These are phyloP conservation scores for Solanum raphanifolium DNA, from an alignment of 257 asterid genomes.

Conservation along the genomic window DNA sequence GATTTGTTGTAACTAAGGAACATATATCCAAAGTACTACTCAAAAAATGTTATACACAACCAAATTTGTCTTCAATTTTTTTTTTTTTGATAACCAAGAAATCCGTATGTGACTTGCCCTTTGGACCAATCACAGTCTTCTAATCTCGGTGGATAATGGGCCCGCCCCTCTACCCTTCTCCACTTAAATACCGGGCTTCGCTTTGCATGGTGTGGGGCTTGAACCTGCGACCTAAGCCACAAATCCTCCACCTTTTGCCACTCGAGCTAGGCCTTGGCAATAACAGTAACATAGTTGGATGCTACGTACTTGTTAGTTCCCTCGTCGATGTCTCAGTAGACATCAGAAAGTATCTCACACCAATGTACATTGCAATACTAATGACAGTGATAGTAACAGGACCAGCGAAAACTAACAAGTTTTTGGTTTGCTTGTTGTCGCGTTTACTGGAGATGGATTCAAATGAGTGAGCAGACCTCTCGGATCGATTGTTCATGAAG, in stretches of 20 bases:
- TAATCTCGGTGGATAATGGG: too few relatives aligned
- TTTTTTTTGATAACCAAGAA: too few relatives aligned
- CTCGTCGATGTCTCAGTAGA: not conserved
- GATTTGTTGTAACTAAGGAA: not conserved
- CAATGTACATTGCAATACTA: slow-evolving; percentile 15
- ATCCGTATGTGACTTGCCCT: too few relatives aligned
- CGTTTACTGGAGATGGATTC: slow-evolving; percentile 6
- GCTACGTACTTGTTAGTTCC: slow-evolving; percentile 29
- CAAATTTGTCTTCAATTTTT: not conserved
- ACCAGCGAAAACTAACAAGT: slow-evolving; percentile 14
- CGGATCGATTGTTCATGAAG: slow-evolving; percentile 38
- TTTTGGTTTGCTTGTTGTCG: slow-evolving; percentile 13
- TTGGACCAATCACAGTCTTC: too few relatives aligned
- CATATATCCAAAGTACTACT: not conserved
- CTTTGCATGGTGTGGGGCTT: too few relatives aligned
- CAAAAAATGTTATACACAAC: not conserved
- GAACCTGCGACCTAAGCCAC: too few relatives aligned
- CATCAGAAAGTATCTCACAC: slow-evolving; percentile 20
- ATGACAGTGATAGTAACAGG: slow-evolving; percentile 22
- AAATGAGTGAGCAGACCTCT: slow-evolving; percentile 3
- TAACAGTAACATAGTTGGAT: not conserved
- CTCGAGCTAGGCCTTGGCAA: too few relatives aligned
- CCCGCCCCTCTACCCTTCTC: too few relatives aligned
- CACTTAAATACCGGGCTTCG: too few relatives aligned
- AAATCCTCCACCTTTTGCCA: too few relatives aligned